These are phyloP conservation scores for Dactylonectria macrodidyma DNA, from an alignment of 2,329 filamentous ascomycete genomes.

Conservation along the genomic window DNA sequence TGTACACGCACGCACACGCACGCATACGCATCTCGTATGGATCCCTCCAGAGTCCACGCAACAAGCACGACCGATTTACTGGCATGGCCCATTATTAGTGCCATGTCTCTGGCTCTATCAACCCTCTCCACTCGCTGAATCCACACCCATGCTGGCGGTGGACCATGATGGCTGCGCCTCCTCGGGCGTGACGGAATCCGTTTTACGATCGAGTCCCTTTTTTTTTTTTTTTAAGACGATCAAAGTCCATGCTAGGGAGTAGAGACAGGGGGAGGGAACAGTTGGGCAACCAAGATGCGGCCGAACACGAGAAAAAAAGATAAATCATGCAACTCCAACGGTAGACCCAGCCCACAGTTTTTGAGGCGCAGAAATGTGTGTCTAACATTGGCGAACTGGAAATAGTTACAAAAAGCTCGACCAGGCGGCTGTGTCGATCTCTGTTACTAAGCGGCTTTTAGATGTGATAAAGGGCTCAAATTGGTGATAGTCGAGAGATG, in stretches of 20 bases:
- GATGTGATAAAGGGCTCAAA: neutral
- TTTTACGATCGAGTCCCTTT: neutral
- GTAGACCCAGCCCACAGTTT: neutral
- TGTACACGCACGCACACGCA: constrained; percentile 12
- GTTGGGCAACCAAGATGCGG: neutral
- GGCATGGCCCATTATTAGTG: too few relatives aligned
- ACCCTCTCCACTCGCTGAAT: neutral
- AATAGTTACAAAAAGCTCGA: neutral
- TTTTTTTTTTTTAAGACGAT: too few relatives aligned
- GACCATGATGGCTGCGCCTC: constrained; percentile 9
- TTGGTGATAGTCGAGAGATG: constrained; percentile 1
- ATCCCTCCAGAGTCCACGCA: neutral
- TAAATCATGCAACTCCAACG: neutral
- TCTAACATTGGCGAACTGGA: neutral
- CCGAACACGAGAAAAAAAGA: neutral
- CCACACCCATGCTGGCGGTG: constrained; percentile 9
- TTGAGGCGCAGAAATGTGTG: neutral
- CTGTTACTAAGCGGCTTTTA: neutral
- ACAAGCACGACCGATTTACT: too few relatives aligned
- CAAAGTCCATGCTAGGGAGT: neutral
- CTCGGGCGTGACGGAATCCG: constrained; percentile 8
- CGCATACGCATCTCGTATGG: constrained; percentile 8
- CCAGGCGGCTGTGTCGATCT: neutral
- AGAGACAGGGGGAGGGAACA: neutral
- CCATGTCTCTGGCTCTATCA: neutral